Evolutionary conservation across 768 basidiomycete species (phyloP).

Genomic region (Lepiota subincarnata): DNA sequence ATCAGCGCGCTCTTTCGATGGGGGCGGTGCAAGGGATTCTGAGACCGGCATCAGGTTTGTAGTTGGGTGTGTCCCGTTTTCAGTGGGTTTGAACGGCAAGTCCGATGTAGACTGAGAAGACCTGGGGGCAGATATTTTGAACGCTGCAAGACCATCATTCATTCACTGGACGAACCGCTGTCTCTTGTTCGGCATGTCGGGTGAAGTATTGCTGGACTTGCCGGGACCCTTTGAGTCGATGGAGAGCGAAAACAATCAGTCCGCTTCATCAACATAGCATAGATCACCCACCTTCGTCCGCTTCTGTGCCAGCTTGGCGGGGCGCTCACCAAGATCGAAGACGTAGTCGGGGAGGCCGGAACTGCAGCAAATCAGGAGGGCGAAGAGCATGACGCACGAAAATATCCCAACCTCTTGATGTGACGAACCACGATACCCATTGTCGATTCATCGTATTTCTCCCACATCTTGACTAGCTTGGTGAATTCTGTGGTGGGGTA

Average conservation of each 20-base stretch:
- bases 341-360: constrained; percentile 77
- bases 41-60: constrained; percentile 25
- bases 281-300: constrained; percentile 57
- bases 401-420: constrained; percentile 68
- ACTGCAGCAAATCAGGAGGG: constrained; percentile 31
- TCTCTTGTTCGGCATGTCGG: constrained; percentile 77
- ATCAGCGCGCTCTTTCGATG: constrained; percentile 39
- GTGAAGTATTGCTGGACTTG: constrained; percentile 58
- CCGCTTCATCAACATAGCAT: neutral
- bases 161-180: constrained; percentile 59
- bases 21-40: constrained; percentile 34
- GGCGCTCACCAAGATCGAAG: constrained; percentile 78
- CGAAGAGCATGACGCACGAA: neutral
- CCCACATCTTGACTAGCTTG: constrained; percentile 93
- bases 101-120: constrained; percentile 41
- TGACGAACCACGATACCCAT: constrained; percentile 96
- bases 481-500: constrained; percentile 96
- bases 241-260: neutral
- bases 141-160: constrained; percentile 21
- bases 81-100: constrained; percentile 34
- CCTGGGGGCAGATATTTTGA: constrained; percentile 30
- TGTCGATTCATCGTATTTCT: constrained; percentile 82
- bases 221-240: constrained; percentile 46
- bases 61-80: constrained; percentile 31
- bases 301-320: constrained; percentile 65